A percentile compares a stretch with the other conserved stretches of the same genome.
Conservation (phyloP, 2,329 filamentous ascomycete genomes). For the Arthroderma uncinatum region DNA sequence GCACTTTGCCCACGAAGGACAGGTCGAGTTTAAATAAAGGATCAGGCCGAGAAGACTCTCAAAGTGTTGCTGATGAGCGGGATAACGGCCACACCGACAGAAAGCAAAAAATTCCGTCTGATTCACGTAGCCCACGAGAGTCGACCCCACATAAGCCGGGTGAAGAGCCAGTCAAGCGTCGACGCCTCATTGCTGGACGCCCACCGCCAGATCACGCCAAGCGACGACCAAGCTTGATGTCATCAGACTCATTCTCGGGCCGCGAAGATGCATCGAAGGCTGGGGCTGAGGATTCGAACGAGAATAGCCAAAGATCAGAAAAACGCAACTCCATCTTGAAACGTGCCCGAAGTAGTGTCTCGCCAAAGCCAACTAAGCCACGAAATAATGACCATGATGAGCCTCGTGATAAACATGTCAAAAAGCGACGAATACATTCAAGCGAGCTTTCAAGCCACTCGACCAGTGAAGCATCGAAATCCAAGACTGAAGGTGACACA, state of each 20-base stretch:
- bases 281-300: constrained; percentile 21
- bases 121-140: constrained; percentile 24
- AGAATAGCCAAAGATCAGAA: constrained; percentile 17
- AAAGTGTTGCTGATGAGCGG: constrained; percentile 13
- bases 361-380: constrained; percentile 31
- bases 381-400: constrained; percentile 22
- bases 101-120: constrained; percentile 21
- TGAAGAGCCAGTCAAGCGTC: constrained; percentile 30
- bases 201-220: constrained; percentile 28
- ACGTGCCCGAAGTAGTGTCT: constrained; percentile 32
- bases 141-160: constrained; percentile 18
- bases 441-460: constrained; percentile 28
- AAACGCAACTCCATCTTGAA: constrained; percentile 24
- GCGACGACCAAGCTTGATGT: constrained; percentile 28
- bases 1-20: constrained; percentile 19
- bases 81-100: background rate
- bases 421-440: constrained; percentile 32
- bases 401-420: constrained; percentile 28
- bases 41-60: constrained; percentile 23
- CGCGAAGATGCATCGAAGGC: constrained; percentile 28
- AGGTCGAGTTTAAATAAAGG: constrained; percentile 17
- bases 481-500: background rate
- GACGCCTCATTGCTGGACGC: constrained; percentile 33
- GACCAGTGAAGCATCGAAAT: constrained; percentile 17
- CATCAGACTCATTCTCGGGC: constrained; percentile 32